Evolutionary conservation across 352 stramenopile genomes (phyloP).

Genomic region (Phytophthora sp.): DNA sequence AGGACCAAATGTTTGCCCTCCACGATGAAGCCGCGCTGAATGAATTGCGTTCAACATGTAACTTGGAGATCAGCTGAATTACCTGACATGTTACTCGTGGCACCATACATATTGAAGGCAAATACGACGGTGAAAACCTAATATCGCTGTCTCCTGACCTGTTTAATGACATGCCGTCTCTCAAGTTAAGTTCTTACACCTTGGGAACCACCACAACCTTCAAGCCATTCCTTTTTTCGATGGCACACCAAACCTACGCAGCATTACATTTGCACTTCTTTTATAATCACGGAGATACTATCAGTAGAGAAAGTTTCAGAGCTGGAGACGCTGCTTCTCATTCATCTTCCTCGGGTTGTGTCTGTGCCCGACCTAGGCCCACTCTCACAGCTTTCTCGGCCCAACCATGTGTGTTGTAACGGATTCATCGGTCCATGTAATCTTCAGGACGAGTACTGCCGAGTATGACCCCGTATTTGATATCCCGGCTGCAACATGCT

Average conservation of each 20-base stretch:
- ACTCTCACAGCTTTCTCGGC: conserved; percentile 16
- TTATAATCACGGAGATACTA: conserved; percentile 18
- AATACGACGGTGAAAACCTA: conserved; percentile 24
- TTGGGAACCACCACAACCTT: conserved; percentile 24
- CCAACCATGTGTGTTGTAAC: conserved; percentile 31
- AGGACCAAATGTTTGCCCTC: conserved; percentile 82
- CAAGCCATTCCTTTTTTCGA: conserved; percentile 9
- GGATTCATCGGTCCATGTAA: conserved; percentile 25
- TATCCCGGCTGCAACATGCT: conserved; percentile 13
- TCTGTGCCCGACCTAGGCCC: conserved; percentile 19
- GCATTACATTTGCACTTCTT: conserved; percentile 15
- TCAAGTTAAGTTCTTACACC: conserved; percentile 28
- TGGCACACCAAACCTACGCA: conserved; percentile 25
- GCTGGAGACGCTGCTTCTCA: conserved; percentile 18
- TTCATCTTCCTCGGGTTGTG: conserved; percentile 13
- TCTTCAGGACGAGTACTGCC: conserved; percentile 15
- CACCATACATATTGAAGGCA: conserved; percentile 34
- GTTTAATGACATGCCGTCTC: conserved; percentile 21
- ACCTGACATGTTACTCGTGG: too few species aligned
- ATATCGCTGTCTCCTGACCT: conserved; percentile 14
- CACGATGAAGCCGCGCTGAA: conserved; percentile 73
- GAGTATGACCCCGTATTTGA: conserved; percentile 2
- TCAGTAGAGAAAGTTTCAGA: conserved; percentile 12
- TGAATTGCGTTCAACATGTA: conserved; percentile 65
- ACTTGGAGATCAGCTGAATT: too few species aligned